phyloP scores from a whole-genome alignment of 306 rosid genomes.

The Amphicarpaea edgeworthii region DNA sequence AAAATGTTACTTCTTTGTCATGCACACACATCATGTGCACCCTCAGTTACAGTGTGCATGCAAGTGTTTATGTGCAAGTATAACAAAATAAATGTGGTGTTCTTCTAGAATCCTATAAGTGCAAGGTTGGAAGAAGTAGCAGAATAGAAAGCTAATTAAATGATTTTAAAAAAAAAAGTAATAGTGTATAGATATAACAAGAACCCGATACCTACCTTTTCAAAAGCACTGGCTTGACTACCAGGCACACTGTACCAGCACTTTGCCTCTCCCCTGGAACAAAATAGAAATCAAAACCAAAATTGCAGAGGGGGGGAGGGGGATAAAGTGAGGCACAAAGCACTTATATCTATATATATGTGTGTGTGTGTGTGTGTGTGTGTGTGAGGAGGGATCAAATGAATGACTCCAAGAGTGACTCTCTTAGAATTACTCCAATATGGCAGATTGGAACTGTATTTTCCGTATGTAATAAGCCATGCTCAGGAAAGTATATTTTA shows the following conservation, averaged over 20 bases:
- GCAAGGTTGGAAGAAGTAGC: slow-evolving; percentile 38
- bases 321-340: slow-evolving; percentile 20
- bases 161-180: neutral
- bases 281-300: slow-evolving; percentile 47
- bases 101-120: slow-evolving; percentile 19
- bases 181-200: slow-evolving; percentile 33
- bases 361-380: too few species aligned
- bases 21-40: slow-evolving; percentile 31
- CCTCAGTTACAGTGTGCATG: slow-evolving; percentile 11
- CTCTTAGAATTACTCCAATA: too few species aligned
- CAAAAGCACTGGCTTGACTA: slow-evolving; percentile 82
- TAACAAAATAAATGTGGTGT: slow-evolving; percentile 32
- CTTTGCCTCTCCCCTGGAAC: slow-evolving; percentile 97
- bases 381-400: too few species aligned
- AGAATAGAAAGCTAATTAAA: slow-evolving; percentile 21
- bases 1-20: neutral
- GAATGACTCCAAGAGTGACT: too few species aligned
- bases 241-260: slow-evolving; percentile 99
- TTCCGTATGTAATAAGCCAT: neutral
- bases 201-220: slow-evolving; percentile 67
- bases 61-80: neutral
- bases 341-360: slow-evolving; percentile 32
- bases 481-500: slow-evolving; percentile 1
- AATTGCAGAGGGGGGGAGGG: neutral
- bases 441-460: slow-evolving; percentile 4